Conservation (phyloP, 352 stramenopile species). For the Plasmopara halstedii region DNA sequence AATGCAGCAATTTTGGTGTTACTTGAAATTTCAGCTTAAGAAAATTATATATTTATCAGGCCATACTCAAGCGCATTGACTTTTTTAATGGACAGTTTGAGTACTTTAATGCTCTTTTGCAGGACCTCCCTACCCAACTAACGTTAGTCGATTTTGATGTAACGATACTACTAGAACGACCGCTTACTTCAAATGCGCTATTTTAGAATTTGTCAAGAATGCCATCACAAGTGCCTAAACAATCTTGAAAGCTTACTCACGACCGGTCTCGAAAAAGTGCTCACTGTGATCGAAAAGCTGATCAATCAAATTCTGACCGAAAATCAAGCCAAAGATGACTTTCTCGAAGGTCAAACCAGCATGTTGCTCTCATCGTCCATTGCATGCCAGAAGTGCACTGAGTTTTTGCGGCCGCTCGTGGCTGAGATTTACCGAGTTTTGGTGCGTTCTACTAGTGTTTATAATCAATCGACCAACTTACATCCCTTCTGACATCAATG, state of each 20-base stretch:
- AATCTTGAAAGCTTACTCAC: slow-evolving; percentile 54
- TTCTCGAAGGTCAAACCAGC: slow-evolving; percentile 63
- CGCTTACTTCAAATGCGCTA: background rate
- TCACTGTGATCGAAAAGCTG: slow-evolving; percentile 59
- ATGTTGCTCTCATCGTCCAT: slow-evolving; percentile 66
- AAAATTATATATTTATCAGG: slow-evolving; percentile 13
- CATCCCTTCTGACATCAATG: background rate
- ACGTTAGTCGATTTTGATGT: slow-evolving; percentile 32
- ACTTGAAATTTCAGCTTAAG: no score
- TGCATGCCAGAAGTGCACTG: slow-evolving; percentile 56
- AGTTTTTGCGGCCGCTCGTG: slow-evolving; percentile 68
- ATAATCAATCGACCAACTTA: background rate
- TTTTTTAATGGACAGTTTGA: slow-evolving; percentile 63
- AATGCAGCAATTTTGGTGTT: no score
- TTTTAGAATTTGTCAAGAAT: slow-evolving; percentile 67
- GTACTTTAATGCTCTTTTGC: slow-evolving; percentile 24
- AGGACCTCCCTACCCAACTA: slow-evolving; percentile 58
- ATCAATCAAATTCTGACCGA: slow-evolving; percentile 37
- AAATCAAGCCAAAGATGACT: slow-evolving; percentile 68
- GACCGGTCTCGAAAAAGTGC: slow-evolving; percentile 37
- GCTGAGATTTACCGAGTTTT: slow-evolving; percentile 38
- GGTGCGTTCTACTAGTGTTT: slow-evolving; percentile 21
- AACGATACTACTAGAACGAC: background rate
- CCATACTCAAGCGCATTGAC: slow-evolving; percentile 49
- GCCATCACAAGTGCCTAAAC: slow-evolving; percentile 56